phyloP scores from a whole-genome alignment of 108 stramenopile genomes.

The Nannochloropsis gaditana region DNA sequence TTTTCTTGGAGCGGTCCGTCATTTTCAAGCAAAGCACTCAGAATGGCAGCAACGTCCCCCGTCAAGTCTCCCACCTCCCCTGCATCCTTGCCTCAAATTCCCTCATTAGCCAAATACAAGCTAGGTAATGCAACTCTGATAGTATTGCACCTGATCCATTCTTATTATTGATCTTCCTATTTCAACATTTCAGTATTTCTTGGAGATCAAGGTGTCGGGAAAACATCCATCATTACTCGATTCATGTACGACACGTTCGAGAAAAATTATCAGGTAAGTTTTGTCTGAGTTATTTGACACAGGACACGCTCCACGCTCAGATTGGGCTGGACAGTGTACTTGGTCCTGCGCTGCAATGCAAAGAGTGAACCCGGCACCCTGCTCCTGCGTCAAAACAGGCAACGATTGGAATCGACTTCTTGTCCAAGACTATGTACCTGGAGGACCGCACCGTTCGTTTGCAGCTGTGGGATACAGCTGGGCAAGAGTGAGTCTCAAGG shows the following conservation, averaged over 20 bases:
- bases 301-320: neutral
- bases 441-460: constrained; percentile 97
- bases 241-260: constrained; percentile 78
- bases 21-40: neutral
- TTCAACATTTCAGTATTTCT: constrained; percentile 97
- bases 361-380: neutral
- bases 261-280: constrained; percentile 76
- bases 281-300: neutral
- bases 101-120: constrained; percentile 14
- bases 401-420: constrained; percentile 98
- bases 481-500: constrained; percentile 68
- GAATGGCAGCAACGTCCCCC: constrained; percentile 11
- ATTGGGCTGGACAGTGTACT: neutral
- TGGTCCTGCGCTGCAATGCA: neutral
- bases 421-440: constrained; percentile 93
- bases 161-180: neutral
- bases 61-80: neutral
- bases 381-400: constrained; percentile 49
- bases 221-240: constrained; percentile 97
- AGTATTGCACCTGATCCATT: neutral
- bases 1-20: no score
- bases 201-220: constrained; percentile 98
- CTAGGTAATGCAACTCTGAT: neutral
- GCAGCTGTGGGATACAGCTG: constrained; percentile 99
- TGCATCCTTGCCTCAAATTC: constrained; percentile 16